A percentile compares a stretch with the other conserved stretches of the same genome.
Evolutionary conservation across 345 rosid genomes (phyloP).

Genomic region (Syzygium aromaticum): DNA sequence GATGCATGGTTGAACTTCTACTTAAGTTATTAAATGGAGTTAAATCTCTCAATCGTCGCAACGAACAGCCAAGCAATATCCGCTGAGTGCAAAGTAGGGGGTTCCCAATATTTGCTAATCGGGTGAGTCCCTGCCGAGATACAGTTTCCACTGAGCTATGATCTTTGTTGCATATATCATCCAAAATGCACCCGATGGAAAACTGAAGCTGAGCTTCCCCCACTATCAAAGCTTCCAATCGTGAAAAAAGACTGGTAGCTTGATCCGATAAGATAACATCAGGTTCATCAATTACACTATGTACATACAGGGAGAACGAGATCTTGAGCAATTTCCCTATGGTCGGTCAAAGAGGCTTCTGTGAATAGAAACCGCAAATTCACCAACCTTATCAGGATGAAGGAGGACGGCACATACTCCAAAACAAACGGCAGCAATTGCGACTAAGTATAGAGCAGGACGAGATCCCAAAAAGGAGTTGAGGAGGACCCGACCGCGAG

Average conservation of each 20-base stretch:
- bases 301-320: background rate
- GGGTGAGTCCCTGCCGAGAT: background rate
- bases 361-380: conserved; percentile 59
- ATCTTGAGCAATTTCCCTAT: background rate
- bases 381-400: conserved; percentile 67
- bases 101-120: background rate
- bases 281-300: background rate
- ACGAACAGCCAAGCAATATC: background rate
- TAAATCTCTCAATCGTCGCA: background rate
- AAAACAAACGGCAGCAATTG: conserved; percentile 47
- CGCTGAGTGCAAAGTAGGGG: background rate
- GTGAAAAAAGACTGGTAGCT: background rate
- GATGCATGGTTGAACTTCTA: background rate
- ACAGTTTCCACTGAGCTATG: background rate
- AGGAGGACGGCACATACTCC: conserved; percentile 58
- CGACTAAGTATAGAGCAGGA: conserved; percentile 30
- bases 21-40: background rate
- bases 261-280: background rate
- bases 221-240: background rate
- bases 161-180: background rate
- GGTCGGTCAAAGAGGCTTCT: conserved; percentile 34
- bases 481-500: conserved; percentile 22
- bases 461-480: conserved; percentile 25
- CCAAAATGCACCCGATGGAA: background rate
- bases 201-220: background rate